Evolutionary conservation across 768 basidiomycete species (phyloP).

Genomic region (Pleurotus djamor): DNA sequence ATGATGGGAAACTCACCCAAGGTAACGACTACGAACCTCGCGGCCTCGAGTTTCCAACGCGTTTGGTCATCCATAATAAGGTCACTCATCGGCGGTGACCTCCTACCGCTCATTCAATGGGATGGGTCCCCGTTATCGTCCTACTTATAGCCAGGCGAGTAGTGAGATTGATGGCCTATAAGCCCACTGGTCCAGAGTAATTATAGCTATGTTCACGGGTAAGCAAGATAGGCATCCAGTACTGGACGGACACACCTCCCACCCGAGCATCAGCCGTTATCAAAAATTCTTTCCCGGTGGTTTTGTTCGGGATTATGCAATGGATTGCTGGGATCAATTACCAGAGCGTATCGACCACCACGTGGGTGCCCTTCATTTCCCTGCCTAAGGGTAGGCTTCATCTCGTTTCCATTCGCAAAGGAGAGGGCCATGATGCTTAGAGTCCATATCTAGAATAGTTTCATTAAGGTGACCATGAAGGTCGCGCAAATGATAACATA

Average conservation of each 20-base stretch:
- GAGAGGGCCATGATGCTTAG: slow-evolving; percentile 33
- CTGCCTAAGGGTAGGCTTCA: too few relatives aligned
- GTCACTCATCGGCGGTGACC: slow-evolving; percentile 17
- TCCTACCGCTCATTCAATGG: too few relatives aligned
- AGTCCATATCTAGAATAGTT: slow-evolving; percentile 80
- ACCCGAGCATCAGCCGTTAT: slow-evolving; percentile 76
- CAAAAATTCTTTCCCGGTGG: slow-evolving; percentile 83
- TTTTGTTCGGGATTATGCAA: slow-evolving; percentile 82
- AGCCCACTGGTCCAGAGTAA: neutral
- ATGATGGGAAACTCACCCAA: neutral
- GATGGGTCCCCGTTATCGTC: too few relatives aligned
- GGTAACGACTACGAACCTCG: neutral
- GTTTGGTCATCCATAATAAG: slow-evolving; percentile 36
- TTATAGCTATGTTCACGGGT: slow-evolving; percentile 27
- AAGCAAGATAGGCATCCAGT: slow-evolving; percentile 69
- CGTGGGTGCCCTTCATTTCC: slow-evolving; percentile 36
- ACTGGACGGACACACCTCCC: slow-evolving; percentile 81
- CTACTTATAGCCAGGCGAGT: too few relatives aligned
- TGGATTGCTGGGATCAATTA: slow-evolving; percentile 83
- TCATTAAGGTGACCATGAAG: slow-evolving; percentile 41
- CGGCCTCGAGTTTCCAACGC: slow-evolving; percentile 22
- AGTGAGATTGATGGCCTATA: too few relatives aligned
- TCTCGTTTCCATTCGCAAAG: too few relatives aligned
- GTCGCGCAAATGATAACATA: slow-evolving; percentile 69
- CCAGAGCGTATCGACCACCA: slow-evolving; percentile 81